Percentiles rank a stretch among this genome's conserved stretches.
These are phyloP conservation scores for Leishmania aethiopica DNA, from an alignment of 208 protist species.

Conservation along the genomic window DNA sequence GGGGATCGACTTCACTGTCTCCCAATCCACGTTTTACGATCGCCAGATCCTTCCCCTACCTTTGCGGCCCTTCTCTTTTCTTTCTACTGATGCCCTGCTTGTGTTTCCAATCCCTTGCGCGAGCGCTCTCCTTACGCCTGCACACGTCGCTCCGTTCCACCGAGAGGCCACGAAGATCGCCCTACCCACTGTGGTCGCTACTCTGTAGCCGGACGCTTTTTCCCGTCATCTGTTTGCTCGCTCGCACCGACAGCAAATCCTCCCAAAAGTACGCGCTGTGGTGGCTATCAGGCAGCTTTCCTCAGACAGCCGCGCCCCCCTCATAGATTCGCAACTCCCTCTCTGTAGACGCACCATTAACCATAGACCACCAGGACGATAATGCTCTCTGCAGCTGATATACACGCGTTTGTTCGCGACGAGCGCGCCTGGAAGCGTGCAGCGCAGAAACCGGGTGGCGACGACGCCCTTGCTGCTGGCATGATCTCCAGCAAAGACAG, in stretches of 20 bases:
- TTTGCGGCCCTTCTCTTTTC: not conserved
- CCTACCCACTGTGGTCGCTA: not conserved
- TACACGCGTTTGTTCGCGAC: conserved; percentile 57
- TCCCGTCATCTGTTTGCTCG: not conserved
- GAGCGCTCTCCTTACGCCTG: not conserved
- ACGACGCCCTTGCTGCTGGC: not conserved
- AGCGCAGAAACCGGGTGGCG: conserved; percentile 19
- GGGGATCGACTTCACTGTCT: not conserved
- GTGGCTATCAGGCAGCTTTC: not conserved
- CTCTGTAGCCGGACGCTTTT: not conserved
- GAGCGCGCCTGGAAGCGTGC: conserved; percentile 51
- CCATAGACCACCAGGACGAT: not conserved
- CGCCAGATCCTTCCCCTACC: not conserved
- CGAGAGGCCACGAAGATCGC: not conserved
- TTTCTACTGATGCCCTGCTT: not conserved
- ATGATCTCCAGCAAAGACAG: conserved; percentile 17
- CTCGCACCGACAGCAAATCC: not conserved
- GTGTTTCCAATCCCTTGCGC: not conserved
- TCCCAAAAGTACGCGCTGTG: not conserved
- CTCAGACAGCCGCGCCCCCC: not conserved
- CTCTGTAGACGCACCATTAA: not conserved
- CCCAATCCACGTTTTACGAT: not conserved
- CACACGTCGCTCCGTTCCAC: not conserved
- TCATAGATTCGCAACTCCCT: not conserved
- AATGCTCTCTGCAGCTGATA: conserved; percentile 20